Evolutionary conservation across 2,329 filamentous ascomycete species (phyloP), one percentile per base, ranked within the genome.

Genomic region (Xylaria sp.): DNA sequence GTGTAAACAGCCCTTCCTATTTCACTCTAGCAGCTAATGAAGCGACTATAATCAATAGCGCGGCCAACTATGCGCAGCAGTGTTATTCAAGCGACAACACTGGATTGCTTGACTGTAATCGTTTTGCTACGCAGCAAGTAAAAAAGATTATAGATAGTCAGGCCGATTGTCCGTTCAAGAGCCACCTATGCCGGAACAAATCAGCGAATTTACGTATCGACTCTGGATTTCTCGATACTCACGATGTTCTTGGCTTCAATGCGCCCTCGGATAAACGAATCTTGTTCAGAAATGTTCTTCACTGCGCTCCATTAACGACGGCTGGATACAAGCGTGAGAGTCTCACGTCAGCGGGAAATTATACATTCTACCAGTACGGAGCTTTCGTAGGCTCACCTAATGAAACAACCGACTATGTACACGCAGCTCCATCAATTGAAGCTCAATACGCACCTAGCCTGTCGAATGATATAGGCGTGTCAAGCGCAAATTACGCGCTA

Each of bases 41-140:
- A 18, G 44, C 44, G 18, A 23, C 15, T 1, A 34, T 0, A 2
- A 44, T 69, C 15, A 65, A 18, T 15, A 65, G 44, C n/a, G 71
- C 71, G 4, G 71, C 71, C 3, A 71, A 71, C 46, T 73, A 73
- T 9, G 69, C 65, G 0, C 57, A 65, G 44, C 69, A 73, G 34
- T 71, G 69, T 46, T 73, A 73, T 23, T 62, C 56, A 3, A 18
- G 34, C 23, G 15, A 62, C 1, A 54, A 51, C 15, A 12, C 9
- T 9, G 20, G 37, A 2, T 4, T 46, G 10, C 44, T 69, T 1
- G 52, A 37, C 13, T 71, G 71, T 15, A 18, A 20, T 3, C 51
- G 44, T 7, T 68, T 69, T 20, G 3, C 28, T 20, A 20, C 18
- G 2, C 25, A 60, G 9, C 18, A 18, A 13, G 6, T 48, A 23